Evolutionary conservation across 75 land plant species (phyloP), one percentile per base, ranked within the genome.

Genomic region (Sequoiadendron giganteum): DNA sequence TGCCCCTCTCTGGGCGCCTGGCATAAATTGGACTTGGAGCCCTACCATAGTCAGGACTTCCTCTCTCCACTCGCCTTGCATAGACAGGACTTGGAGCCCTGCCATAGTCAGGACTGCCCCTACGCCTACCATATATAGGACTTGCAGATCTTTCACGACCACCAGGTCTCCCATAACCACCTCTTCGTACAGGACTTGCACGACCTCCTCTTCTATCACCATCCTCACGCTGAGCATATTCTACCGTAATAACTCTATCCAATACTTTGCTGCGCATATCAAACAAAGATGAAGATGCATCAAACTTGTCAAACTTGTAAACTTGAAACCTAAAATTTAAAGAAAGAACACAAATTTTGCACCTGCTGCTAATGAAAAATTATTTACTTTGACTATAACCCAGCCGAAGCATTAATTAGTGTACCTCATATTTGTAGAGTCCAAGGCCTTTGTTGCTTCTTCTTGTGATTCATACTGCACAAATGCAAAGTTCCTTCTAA

Each of bases 401-500:
- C 30, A n/a, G 14, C 14, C 32, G 13, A n/a, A 72, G 36, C 38
- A 75, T 34, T 13, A 75, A 65, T 40, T 79, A 79, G n/a, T 28
- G 49, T 72, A 92, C 93, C 93, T 92, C 93, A 91, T 89, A 86
- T 92, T 91, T 13, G 93, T 92, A 80, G 89, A 79, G 81, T 92
- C 93, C 78, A 92, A 52, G 18, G 93, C 93, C 83, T 92, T 92
- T 48, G 93, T 92, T 70, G 93, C 93, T 70, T 92, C 93, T 25
- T 92, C 93, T 76, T 91, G 93, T 14, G 91, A 79, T 73, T 91
- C 93, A 49, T 91, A 91, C 72, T 92, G 90, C 19, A 92, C 93
- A 73, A 92, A 92, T 38, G 93, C 93, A 91, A 92, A 92, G 85
- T 92, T 92, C 89, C 91, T 92, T 61, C 93, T 92, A 19, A 92